phyloP scores from a whole-genome alignment of 306 rosid species.

The Spatholobus suberectus region DNA sequence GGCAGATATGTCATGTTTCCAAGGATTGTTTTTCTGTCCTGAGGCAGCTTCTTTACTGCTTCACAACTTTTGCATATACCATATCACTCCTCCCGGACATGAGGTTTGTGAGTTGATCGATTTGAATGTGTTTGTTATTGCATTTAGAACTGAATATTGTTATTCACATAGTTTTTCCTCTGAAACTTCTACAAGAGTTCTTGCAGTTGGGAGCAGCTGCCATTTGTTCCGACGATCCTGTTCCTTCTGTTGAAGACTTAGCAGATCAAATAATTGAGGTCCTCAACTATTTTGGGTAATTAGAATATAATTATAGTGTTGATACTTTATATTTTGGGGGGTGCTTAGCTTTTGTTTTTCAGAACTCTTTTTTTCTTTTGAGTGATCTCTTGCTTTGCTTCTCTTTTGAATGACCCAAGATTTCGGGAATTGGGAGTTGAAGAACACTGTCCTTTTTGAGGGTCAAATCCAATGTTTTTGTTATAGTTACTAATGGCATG shows the following conservation, averaged over 20 bases:
- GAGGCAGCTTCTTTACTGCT: constrained; percentile 96
- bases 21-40: constrained; percentile 92
- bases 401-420: not conserved
- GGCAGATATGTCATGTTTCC: constrained; percentile 95
- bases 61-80: constrained; percentile 96
- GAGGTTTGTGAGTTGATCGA: constrained; percentile 74
- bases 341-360: not conserved
- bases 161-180: constrained; percentile 68
- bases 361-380: too few relatives aligned
- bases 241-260: constrained; percentile 80
- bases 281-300: constrained; percentile 86
- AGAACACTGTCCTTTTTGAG: not conserved
- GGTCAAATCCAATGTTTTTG: constrained; percentile 15
- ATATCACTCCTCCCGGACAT: constrained; percentile 96
- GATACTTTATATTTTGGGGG: not conserved
- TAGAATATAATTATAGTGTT: not conserved
- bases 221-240: constrained; percentile 67
- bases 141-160: constrained; percentile 46
- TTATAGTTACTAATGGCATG: constrained; percentile 43
- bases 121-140: constrained; percentile 31
- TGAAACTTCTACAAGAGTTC: constrained; percentile 81
- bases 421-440: not conserved
- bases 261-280: constrained; percentile 93
- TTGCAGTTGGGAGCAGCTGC: constrained; percentile 98
- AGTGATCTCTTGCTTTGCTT: constrained; percentile 24